These are phyloP conservation scores for Blastobotrys serpentis DNA, from an alignment of 1,139 yeast genomes.

Conservation along the genomic window DNA sequence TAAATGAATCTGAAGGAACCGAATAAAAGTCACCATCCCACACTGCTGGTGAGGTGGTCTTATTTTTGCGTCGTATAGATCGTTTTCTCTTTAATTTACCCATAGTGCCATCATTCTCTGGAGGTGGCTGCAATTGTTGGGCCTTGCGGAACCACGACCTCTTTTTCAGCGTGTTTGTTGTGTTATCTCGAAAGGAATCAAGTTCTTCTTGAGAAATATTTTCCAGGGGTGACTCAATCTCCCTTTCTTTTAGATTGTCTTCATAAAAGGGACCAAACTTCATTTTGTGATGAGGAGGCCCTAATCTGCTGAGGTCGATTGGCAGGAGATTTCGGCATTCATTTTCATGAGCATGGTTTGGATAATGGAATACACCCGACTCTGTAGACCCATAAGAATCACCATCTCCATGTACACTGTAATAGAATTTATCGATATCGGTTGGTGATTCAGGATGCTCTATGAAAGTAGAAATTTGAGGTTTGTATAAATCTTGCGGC, in stretches of 20 bases:
- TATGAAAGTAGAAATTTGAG: no score
- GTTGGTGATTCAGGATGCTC: background rate
- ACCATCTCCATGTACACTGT: background rate
- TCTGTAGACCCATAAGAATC: background rate
- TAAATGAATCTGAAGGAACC: background rate
- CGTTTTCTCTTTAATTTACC: constrained; percentile 1
- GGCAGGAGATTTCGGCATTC: constrained; percentile 13
- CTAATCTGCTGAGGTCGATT: constrained; percentile 17
- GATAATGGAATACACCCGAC: no score
- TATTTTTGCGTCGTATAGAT: background rate
- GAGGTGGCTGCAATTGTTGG: background rate
- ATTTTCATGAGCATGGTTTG: background rate
- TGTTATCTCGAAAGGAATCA: constrained; percentile 1
- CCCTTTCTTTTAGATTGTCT: constrained; percentile 13
- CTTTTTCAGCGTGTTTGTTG: constrained; percentile 6
- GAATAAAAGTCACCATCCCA: background rate
- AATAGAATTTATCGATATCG: background rate
- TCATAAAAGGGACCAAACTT: constrained; percentile 20
- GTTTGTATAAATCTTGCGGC: background rate
- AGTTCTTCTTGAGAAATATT: constrained; percentile 7
- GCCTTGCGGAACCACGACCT: constrained; percentile 9
- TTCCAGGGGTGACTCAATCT: constrained; percentile 7
- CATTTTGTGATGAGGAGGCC: constrained; percentile 13
- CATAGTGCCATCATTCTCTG: constrained; percentile 1
- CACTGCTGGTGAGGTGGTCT: background rate